Conservation (phyloP, 2,329 filamentous ascomycete species). For the Colletotrichum theobromicola region DNA sequence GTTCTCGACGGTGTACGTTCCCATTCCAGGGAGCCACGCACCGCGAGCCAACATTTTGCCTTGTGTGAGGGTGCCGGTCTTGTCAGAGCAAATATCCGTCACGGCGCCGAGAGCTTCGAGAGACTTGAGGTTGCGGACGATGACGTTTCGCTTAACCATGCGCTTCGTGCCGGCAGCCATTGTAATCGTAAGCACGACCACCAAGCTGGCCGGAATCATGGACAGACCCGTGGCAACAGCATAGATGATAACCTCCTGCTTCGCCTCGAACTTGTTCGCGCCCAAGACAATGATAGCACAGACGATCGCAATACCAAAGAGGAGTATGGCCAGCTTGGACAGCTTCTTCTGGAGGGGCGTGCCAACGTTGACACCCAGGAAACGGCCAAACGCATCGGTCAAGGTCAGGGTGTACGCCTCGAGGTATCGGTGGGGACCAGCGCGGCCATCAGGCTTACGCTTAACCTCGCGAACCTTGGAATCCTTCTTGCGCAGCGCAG, state of each 20-base stretch:
- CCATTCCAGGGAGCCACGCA: constrained; percentile 22
- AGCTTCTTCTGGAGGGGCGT: constrained; percentile 72
- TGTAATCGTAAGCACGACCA: constrained; percentile 71
- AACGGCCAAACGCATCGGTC: constrained; percentile 61
- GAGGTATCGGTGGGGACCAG: constrained; percentile 52
- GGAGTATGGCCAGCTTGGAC: constrained; percentile 66
- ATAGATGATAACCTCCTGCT: constrained; percentile 66
- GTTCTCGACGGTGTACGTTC: constrained; percentile 19
- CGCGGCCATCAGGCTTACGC: constrained; percentile 49
- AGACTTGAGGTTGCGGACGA: constrained; percentile 57
- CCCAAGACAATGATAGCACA: constrained; percentile 70
- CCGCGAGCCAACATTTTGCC: constrained; percentile 19
- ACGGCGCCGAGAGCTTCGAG: constrained; percentile 49
- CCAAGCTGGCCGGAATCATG: constrained; percentile 68
- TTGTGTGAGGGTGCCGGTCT: constrained; percentile 20
- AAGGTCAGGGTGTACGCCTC: constrained; percentile 45
- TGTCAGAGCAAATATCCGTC: constrained; percentile 45
- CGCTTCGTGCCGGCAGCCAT: constrained; percentile 64
- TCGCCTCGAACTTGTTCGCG: constrained; percentile 57
- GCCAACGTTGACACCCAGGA: constrained; percentile 68
- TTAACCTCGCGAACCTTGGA: constrained; percentile 49
- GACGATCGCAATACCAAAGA: constrained; percentile 67
- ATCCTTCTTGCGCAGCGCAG: constrained; percentile 59
- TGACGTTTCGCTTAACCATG: constrained; percentile 53
- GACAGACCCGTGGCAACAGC: constrained; percentile 63